A percentile compares a stretch with the other conserved stretches of the same genome.
These are phyloP conservation scores for Exophiala sp. DNA, from an alignment of 2,329 filamentous ascomycete genomes.

Conservation along the genomic window DNA sequence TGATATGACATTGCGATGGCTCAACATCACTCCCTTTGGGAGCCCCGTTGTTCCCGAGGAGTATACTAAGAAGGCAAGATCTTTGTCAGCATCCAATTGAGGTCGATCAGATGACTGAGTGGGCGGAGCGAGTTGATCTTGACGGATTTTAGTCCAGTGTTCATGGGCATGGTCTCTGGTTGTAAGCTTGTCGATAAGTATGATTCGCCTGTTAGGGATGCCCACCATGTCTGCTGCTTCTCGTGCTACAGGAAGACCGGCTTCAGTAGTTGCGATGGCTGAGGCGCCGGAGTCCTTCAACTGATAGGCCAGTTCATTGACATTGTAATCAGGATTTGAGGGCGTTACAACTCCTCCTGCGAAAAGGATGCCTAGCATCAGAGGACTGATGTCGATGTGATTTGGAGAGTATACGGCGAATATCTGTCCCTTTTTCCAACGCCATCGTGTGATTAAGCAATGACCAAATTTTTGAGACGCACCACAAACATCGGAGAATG, in stretches of 20 bases:
- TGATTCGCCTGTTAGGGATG: conserved; percentile 67
- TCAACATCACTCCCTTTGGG: conserved; percentile 87
- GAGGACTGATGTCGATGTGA: conserved; percentile 71
- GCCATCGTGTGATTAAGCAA: too few relatives aligned
- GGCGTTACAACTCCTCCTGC: conserved; percentile 78
- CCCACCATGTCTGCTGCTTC: conserved; percentile 68
- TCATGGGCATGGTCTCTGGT: conserved; percentile 59
- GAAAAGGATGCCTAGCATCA: conserved; percentile 77
- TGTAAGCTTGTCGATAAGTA: conserved; percentile 68
- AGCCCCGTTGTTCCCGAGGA: conserved; percentile 85
- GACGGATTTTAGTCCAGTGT: conserved; percentile 70
- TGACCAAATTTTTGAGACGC: too few relatives aligned
- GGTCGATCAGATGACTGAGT: conserved; percentile 49
- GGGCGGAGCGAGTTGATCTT: conserved; percentile 49
- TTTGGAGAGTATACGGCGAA: conserved; percentile 81
- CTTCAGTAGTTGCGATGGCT: conserved; percentile 69
- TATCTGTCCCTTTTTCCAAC: conserved; percentile 67
- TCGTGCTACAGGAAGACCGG: conserved; percentile 61
- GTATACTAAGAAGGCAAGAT: conserved; percentile 82
- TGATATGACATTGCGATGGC: conserved; percentile 75
- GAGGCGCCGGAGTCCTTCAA: conserved; percentile 56
- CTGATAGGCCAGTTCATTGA: conserved; percentile 77
- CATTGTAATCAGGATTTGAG: conserved; percentile 82
- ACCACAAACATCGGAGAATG: too few relatives aligned
- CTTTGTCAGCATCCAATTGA: conserved; percentile 64